Conservation (phyloP, 768 basidiomycete genomes). For the Lactarius psammicola region DNA sequence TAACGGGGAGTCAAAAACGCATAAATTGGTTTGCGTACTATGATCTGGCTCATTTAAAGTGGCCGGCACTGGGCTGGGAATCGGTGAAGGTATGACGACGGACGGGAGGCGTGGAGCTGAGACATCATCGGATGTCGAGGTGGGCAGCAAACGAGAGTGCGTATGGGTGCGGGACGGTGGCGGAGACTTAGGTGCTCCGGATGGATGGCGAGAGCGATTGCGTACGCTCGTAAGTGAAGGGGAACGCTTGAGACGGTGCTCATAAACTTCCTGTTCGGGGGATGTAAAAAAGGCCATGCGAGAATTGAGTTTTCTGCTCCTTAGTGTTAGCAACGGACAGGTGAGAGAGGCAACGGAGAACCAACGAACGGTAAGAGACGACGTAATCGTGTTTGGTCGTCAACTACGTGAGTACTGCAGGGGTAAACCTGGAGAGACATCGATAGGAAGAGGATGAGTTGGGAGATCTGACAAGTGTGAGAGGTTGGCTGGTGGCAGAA, state of each 20-base stretch:
- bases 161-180: conserved; percentile 6
- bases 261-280: conserved; percentile 19
- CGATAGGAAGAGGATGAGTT: not conserved
- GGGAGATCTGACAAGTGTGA: not conserved
- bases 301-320: conserved; percentile 1
- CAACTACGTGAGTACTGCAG: conserved; percentile 20
- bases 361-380: conserved; percentile 7
- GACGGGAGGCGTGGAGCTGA: not conserved
- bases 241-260: conserved; percentile 27
- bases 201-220: conserved; percentile 4
- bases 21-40: conserved; percentile 2
- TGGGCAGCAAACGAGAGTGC: not conserved
- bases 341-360: not conserved
- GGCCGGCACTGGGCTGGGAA: not conserved
- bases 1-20: not conserved
- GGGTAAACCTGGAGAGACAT: conserved; percentile 15
- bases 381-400: conserved; percentile 22
- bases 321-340: not conserved
- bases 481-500: not conserved
- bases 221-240: conserved; percentile 20
- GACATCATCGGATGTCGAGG: not conserved
- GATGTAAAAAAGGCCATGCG: conserved; percentile 28
- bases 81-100: not conserved
- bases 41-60: conserved; percentile 4
- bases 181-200: not conserved